Evolutionary conservation across 495 filamentous ascomycete species (phyloP).

Genomic region (Penicillium coprophilum): DNA sequence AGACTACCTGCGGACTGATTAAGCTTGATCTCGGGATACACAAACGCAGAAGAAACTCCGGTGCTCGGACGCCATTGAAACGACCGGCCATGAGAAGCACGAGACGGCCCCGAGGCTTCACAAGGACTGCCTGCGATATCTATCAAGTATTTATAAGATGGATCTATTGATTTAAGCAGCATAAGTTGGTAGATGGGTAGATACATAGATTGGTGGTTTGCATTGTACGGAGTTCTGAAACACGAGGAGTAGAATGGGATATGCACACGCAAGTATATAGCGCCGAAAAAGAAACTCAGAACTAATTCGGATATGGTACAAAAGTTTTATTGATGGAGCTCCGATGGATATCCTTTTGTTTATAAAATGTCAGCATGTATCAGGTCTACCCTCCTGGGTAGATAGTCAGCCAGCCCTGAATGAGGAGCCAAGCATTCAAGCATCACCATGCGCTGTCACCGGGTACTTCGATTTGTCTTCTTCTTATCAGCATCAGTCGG

Average conservation of each 20-base stretch:
- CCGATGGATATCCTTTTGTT: neutral
- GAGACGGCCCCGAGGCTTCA: neutral
- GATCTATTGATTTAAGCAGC: too few species aligned
- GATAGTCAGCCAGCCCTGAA: constrained; percentile 1
- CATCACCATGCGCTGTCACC: neutral
- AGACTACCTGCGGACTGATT: neutral
- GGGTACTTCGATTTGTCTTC: neutral
- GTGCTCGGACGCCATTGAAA: neutral
- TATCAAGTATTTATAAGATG: too few species aligned
- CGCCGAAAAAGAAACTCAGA: neutral
- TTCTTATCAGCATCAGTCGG: neutral
- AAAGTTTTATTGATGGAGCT: neutral
- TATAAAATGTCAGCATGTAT: neutral
- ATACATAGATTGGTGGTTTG: neutral
- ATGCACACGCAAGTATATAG: neutral
- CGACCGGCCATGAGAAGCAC: neutral
- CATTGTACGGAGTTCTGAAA: neutral
- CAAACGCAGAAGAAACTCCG: constrained; percentile 2
- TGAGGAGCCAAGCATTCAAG: neutral
- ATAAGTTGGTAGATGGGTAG: too few species aligned
- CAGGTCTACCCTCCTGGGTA: neutral
- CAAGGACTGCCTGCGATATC: neutral
- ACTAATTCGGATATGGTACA: neutral
- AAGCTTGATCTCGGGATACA: neutral
- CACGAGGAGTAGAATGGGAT: neutral